Percentiles rank a stretch among this genome's conserved stretches.
Evolutionary conservation across 2,329 filamentous ascomycete genomes (phyloP).

Genomic region (Talaromyces sp.): DNA sequence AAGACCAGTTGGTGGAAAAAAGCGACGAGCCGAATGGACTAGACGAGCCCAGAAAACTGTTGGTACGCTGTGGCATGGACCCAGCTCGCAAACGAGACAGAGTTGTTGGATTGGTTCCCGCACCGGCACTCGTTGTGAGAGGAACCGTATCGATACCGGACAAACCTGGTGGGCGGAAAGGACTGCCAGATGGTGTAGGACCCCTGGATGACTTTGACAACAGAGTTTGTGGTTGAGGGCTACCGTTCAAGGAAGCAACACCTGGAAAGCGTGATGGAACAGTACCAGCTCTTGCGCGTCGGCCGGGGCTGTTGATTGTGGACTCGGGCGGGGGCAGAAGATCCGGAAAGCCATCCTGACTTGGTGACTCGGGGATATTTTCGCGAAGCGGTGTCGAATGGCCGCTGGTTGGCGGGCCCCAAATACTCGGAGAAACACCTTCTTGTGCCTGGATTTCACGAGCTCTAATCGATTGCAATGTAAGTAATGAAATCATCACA

Average conservation of each 20-base stretch:
- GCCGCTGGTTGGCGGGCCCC: constrained; percentile 93
- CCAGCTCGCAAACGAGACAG: constrained; percentile 84
- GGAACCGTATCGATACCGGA: constrained; percentile 36
- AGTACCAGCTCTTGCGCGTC: constrained; percentile 85
- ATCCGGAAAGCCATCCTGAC: constrained; percentile 86
- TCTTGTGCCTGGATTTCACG: constrained; percentile 97
- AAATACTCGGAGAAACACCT: constrained; percentile 71
- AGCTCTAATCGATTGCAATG: constrained; percentile 54
- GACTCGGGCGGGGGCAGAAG: constrained; percentile 68
- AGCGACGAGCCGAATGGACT: constrained; percentile 81
- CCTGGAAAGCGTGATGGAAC: constrained; percentile 92
- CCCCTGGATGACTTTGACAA: constrained; percentile 70
- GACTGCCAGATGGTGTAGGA: constrained; percentile 79
- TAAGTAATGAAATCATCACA: constrained; percentile 11
- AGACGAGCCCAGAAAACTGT: constrained; percentile 51
- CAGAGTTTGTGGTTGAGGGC: constrained; percentile 51
- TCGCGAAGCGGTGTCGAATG: constrained; percentile 94
- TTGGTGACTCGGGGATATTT: constrained; percentile 95
- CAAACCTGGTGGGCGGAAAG: constrained; percentile 64
- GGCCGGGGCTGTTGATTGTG: constrained; percentile 58
- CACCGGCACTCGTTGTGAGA: constrained; percentile 37
- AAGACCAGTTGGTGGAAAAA: constrained; percentile 81
- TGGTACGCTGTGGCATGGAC: constrained; percentile 85
- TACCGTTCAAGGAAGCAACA: constrained; percentile 57
- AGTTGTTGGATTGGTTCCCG: constrained; percentile 61